Evolutionary conservation across 139 green algal species (phyloP).

Genomic region (Chlorella sp.): DNA sequence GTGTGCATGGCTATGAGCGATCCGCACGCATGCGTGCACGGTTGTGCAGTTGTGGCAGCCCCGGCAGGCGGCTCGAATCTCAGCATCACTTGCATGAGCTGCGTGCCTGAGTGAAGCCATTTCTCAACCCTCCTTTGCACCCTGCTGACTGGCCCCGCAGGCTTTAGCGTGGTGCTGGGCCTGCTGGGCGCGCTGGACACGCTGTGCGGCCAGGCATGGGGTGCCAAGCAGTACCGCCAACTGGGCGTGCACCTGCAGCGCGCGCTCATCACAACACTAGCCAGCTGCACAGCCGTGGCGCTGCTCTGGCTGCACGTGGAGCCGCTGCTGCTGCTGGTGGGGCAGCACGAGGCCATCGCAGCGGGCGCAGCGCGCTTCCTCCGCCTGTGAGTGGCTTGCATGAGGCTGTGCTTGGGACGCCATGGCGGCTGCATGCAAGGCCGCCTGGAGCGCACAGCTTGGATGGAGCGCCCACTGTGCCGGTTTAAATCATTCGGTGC

Average conservation of each 20-base stretch:
- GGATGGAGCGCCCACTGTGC: too few relatives aligned
- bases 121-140: too few relatives aligned
- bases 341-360: constrained; percentile 60
- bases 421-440: too few relatives aligned
- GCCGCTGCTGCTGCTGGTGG: constrained; percentile 55
- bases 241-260: constrained; percentile 75
- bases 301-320: constrained; percentile 64
- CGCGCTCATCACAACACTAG: constrained; percentile 62
- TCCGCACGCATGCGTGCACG: too few relatives aligned
- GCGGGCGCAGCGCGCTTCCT: constrained; percentile 55
- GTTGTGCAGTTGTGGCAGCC: too few relatives aligned
- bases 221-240: constrained; percentile 68
- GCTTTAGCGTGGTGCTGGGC: constrained; percentile 23
- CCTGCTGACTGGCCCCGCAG: not conserved
- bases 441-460: too few relatives aligned
- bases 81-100: too few relatives aligned
- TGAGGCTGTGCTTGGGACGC: too few relatives aligned
- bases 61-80: too few relatives aligned
- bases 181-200: constrained; percentile 76
- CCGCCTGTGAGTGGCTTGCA: not conserved
- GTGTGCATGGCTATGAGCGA: not conserved
- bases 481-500: too few relatives aligned
- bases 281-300: constrained; percentile 49
- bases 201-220: constrained; percentile 76
- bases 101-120: too few relatives aligned